Base-by-base conservation (phyloP, 176 grass and related monocot species). In the Aegilops bicornis region DNA sequence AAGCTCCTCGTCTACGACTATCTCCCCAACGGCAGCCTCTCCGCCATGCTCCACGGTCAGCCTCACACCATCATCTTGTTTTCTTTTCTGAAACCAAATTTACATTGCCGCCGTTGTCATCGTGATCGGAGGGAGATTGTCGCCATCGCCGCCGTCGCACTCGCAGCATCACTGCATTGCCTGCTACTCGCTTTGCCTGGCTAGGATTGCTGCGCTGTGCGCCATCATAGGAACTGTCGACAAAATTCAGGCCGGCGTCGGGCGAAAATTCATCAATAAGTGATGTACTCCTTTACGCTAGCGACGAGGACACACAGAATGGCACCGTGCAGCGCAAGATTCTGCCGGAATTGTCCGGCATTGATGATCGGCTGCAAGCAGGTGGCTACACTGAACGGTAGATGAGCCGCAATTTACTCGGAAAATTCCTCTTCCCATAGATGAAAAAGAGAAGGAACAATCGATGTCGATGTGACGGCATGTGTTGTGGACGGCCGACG, bases 1-100 rank as follows among this genome's bases (percentile, higher is more conserved):
- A 98, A 98, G 88, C 89, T 98, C 15, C 93, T 98, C 85, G 96
- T 96, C 72, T 85, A 87, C 65, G 96, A 98, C 76, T 98, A 96
- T 69, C 88, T 98, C 70, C 92, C 94, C 66, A 93, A 91, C 33
- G 96, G 96, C 61, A 98, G 96, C 96, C 94, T 98, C 81, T 98
- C 96, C 50, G 90, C 96, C 79, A 90, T 96, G 83, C 93, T 98
- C 54, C 96, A 98, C 79, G 96, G 96, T 98, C 27, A 89, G 91
- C 76, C 69, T 0, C 29, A 2, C 8, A 3, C 43, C 69, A 23
- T 22, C 42, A 24, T 47, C 24, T 42, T 10, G 1, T 14, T 6
- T 24, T 69, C 19, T 23, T 15, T 35, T 35, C 33, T 12, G 19
- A 71, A 73, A 30, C 25, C 17, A 4, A 7, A 22, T 10, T 23